phyloP scores from a whole-genome alignment of 2,329 filamentous ascomycete genomes.

The Paecilomyces niveus region DNA sequence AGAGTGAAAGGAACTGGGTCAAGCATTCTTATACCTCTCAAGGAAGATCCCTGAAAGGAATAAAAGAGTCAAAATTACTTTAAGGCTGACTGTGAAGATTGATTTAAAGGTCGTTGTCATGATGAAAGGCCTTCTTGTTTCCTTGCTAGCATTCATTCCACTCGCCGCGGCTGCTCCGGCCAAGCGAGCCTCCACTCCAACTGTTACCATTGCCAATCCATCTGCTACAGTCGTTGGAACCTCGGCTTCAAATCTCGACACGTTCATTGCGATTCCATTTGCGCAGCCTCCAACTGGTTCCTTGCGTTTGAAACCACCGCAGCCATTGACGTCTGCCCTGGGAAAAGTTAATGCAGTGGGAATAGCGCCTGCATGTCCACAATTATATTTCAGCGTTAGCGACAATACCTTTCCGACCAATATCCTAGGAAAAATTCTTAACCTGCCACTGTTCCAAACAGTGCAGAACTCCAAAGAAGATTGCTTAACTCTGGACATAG shows the following conservation, averaged over 20 bases:
- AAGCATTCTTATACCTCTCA: neutral
- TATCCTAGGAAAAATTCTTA: conserved; percentile 45
- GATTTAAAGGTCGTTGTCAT: neutral
- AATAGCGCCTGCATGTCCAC: conserved; percentile 59
- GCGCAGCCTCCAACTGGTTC: conserved; percentile 61
- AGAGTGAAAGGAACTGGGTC: neutral
- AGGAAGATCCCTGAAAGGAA: neutral
- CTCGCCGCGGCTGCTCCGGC: neutral
- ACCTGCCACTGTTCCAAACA: conserved; percentile 51
- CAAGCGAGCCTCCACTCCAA: neutral
- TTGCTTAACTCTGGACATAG: neutral
- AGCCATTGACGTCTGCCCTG: conserved; percentile 49
- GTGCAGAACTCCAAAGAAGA: conserved; percentile 31
- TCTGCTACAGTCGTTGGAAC: conserved; percentile 44
- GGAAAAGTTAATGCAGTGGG: conserved; percentile 57
- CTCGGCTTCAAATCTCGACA: conserved; percentile 48
- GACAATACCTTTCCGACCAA: conserved; percentile 33
- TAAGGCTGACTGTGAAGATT: neutral
- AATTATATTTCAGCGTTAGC: conserved; percentile 54
- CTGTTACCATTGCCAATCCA: conserved; percentile 8
- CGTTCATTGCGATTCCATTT: conserved; percentile 69
- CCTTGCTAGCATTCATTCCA: neutral
- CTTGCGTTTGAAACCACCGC: conserved; percentile 63
- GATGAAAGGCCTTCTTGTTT: neutral
- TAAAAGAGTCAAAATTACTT: neutral